Evolutionary conservation across 306 rosid species (phyloP).

Genomic region (Medicago truncatula): DNA sequence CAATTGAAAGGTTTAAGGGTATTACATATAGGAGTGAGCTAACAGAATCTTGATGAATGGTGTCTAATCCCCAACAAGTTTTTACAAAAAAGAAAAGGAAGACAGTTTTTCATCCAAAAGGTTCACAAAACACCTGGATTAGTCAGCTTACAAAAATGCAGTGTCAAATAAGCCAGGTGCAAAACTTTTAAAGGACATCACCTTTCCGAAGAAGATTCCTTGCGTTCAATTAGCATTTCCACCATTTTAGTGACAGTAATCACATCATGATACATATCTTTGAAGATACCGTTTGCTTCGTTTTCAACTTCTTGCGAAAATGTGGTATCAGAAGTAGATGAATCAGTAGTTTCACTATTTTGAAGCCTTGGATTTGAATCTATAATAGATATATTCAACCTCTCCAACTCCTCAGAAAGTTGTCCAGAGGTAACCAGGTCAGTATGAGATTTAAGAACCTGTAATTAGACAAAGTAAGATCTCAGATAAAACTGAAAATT

Average conservation of each 20-base stretch:
- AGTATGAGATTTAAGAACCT: conserved; percentile 86
- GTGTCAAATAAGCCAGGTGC: conserved; percentile 18
- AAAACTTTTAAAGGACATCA: conserved; percentile 40
- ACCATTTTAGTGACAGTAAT: conserved; percentile 79
- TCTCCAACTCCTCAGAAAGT: conserved; percentile 90
- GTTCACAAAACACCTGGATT: not conserved
- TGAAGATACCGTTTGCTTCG: conserved; percentile 90
- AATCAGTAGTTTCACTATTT: conserved; percentile 69
- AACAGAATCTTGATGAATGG: conserved; percentile 11
- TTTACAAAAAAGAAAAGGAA: not conserved
- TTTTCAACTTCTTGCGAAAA: conserved; percentile 81
- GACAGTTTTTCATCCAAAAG: not conserved
- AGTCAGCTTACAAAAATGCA: not conserved
- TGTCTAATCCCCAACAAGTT: conserved; percentile 18
- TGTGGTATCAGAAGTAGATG: conserved; percentile 67
- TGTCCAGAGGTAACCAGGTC: conserved; percentile 56
- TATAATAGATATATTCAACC: conserved; percentile 59
- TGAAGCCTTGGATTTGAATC: conserved; percentile 79
- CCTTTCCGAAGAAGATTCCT: conserved; percentile 90
- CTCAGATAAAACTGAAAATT: conserved; percentile 26
- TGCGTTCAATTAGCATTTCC: conserved; percentile 82
- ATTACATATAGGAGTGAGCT: not conserved
- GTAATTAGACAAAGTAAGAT: conserved; percentile 33
- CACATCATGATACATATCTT: conserved; percentile 88
- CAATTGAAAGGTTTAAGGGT: not conserved